phyloP scores from a whole-genome alignment of 2,329 filamentous ascomycete species.

The Trichoderma sp. region DNA sequence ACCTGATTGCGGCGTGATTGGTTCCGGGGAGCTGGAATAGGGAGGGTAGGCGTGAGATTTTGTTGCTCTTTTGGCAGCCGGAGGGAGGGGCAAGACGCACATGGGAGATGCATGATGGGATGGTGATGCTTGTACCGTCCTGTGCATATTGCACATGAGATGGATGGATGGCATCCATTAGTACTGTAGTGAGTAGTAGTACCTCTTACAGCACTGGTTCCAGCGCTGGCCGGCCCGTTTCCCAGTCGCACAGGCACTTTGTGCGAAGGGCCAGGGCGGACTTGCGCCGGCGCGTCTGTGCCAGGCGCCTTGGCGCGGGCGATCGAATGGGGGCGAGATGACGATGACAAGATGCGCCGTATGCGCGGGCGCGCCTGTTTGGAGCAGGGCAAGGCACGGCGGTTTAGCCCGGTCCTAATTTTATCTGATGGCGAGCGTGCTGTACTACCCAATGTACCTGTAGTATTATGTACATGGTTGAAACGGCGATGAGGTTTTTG shows the following conservation, averaged over 20 bases:
- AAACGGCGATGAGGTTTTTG: background rate
- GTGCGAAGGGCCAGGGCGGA: background rate
- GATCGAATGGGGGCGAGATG: constrained; percentile 9
- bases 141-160: background rate
- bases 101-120: constrained; percentile 8
- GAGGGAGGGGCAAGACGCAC: background rate
- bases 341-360: background rate
- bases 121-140: background rate
- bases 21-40: constrained; percentile 4
- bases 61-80: background rate
- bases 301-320: constrained; percentile 16
- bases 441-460: no score
- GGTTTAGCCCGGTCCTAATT: background rate
- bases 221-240: background rate
- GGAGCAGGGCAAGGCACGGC: background rate
- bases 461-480: no score
- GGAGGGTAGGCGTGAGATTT: constrained; percentile 15
- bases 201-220: background rate
- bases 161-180: no score
- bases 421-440: background rate
- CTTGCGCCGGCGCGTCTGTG: constrained; percentile 7
- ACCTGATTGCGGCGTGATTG: no score
- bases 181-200: no score
- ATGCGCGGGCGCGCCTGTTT: constrained; percentile 9
- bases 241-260: background rate